phyloP scores from a whole-genome alignment of 306 rosid genomes.

The Quercus engelmannii region DNA sequence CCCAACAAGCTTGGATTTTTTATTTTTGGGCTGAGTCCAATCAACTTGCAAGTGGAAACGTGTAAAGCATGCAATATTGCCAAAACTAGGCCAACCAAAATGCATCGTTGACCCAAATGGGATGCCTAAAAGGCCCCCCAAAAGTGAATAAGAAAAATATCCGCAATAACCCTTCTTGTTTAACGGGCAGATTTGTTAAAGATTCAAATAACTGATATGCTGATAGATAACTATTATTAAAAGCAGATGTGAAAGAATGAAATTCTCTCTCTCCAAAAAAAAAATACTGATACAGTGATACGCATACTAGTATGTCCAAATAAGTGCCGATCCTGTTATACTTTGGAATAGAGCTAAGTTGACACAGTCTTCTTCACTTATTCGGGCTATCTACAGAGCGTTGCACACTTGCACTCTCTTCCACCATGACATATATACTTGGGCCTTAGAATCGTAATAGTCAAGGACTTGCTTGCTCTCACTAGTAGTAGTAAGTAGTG shows the following conservation, averaged over 20 bases:
- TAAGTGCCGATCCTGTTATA: too few relatives aligned
- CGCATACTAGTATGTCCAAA: background rate
- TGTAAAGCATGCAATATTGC: background rate
- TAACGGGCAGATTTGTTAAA: too few relatives aligned
- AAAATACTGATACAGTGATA: background rate
- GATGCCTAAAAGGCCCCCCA: background rate
- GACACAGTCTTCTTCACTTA: too few relatives aligned
- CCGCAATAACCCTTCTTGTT: rapidly evolving
- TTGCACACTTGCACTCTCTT: too few relatives aligned
- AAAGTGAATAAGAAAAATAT: background rate
- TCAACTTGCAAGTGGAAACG: background rate
- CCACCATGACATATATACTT: too few relatives aligned
- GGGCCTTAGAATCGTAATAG: too few relatives aligned
- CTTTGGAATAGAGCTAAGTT: too few relatives aligned
- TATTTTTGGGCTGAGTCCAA: background rate
- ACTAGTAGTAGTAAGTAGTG: too few relatives aligned
- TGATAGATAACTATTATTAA: rapidly evolving
- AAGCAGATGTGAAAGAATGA: rapidly evolving
- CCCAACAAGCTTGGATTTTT: too few relatives aligned
- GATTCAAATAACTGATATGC: too few relatives aligned
- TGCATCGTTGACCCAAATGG: background rate
- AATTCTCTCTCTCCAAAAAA: background rate
- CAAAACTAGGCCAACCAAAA: background rate
- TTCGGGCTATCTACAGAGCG: too few relatives aligned
- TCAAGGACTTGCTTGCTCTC: too few relatives aligned